Evolutionary conservation across 2,329 filamentous ascomycete species (phyloP).

Genomic region (Trichoderma atroviride): DNA sequence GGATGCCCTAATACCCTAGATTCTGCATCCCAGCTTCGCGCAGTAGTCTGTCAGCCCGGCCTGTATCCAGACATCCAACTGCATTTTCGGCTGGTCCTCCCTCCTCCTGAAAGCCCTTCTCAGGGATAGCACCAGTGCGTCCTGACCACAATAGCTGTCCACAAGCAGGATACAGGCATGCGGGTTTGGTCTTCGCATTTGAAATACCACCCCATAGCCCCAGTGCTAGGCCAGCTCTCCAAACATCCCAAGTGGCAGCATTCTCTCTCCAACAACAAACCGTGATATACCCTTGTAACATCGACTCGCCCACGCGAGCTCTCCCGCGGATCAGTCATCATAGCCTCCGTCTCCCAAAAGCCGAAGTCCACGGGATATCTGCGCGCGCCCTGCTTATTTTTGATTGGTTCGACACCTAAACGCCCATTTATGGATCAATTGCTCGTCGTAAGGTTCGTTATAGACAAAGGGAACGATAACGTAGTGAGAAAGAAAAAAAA

Average conservation of each 20-base stretch:
- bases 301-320: not conserved
- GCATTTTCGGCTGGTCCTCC: constrained; percentile 1
- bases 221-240: not conserved
- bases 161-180: not conserved
- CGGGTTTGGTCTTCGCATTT: not conserved
- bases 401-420: not conserved
- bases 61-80: constrained; percentile 7
- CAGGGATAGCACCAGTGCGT: constrained; percentile 13
- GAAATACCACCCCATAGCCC: constrained; percentile 6
- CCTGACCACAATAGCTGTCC: not conserved
- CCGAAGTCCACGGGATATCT: not conserved
- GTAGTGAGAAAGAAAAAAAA: not conserved
- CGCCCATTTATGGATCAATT: constrained; percentile 13
- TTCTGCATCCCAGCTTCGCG: constrained; percentile 13
- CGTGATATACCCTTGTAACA: not conserved
- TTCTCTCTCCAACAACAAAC: not conserved
- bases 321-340: not conserved
- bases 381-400: not conserved
- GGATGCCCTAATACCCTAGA: not conserved
- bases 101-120: not conserved
- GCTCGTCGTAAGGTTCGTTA: constrained; percentile 19
- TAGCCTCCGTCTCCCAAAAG: not conserved
- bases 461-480: not conserved
- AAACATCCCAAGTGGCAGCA: not conserved
- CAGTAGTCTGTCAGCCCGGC: constrained; percentile 14